Conservation (phyloP, 176 grass and related monocot genomes). For the Elymus sibiricus region DNA sequence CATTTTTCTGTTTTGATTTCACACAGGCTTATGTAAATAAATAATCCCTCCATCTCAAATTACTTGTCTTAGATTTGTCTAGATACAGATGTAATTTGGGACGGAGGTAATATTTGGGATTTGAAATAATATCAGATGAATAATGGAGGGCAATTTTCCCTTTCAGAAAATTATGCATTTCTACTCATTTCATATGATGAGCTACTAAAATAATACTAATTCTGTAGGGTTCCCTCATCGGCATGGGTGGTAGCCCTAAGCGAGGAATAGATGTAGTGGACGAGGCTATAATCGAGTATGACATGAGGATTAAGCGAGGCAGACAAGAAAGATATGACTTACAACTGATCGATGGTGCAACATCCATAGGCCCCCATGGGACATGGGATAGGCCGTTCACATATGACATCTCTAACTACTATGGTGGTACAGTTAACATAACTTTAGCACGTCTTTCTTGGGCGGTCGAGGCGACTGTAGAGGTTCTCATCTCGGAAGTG, state of each 20-base stretch:
- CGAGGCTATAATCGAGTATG: constrained; percentile 3
- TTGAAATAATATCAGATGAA: not conserved
- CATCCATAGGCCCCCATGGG: not conserved
- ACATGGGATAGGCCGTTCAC: not conserved
- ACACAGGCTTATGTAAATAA: not conserved
- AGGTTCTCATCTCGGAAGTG: not conserved
- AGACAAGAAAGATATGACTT: not conserved
- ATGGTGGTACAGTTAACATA: not conserved
- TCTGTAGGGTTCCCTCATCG: constrained; percentile 16
- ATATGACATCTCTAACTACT: not conserved
- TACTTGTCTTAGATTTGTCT: no score
- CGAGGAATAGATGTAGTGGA: not conserved
- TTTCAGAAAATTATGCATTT: not conserved
- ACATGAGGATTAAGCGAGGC: constrained; percentile 19
- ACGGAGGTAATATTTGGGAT: not conserved
- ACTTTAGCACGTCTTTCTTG: not conserved
- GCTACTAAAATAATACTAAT: not conserved
- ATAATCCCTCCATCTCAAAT: no score
- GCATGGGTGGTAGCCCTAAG: constrained; percentile 11
- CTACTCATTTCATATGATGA: not conserved
- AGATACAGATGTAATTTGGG: no score
- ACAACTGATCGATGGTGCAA: constrained; percentile 14
- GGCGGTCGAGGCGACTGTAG: not conserved
- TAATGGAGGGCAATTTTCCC: not conserved
- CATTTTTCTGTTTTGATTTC: not conserved